Evolutionary conservation across 2,329 filamentous ascomycete species (phyloP).

Genomic region (Aspergillus piperis): DNA sequence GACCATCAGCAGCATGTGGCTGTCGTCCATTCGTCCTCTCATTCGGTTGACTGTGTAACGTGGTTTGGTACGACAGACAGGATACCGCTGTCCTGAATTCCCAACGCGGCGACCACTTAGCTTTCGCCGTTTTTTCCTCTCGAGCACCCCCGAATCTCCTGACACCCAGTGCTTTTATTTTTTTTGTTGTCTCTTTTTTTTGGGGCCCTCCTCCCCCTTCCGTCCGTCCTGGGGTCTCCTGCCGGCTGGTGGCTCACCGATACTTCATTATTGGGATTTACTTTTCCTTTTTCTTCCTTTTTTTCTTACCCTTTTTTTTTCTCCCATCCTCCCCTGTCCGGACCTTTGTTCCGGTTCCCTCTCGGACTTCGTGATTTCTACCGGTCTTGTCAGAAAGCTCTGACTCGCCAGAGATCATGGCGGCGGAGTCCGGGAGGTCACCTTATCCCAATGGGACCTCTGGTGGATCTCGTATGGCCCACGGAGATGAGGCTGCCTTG

Average conservation of each 20-base stretch:
- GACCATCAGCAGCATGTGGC: slow-evolving; percentile 37
- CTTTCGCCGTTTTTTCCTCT: slow-evolving; percentile 13
- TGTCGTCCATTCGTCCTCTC: slow-evolving; percentile 35
- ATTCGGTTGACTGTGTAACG: slow-evolving; percentile 37
- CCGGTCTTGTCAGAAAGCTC: slow-evolving; percentile 30
- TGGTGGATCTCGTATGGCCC: slow-evolving; percentile 31
- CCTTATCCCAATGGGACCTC: slow-evolving; percentile 35
- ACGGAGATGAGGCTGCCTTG: slow-evolving; percentile 29
- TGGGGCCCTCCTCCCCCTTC: slow-evolving; percentile 7
- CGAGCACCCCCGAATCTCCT: slow-evolving; percentile 15
- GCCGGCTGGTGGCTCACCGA: slow-evolving; percentile 14
- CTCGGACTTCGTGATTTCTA: slow-evolving; percentile 40
- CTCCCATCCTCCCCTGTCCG: slow-evolving; percentile 4
- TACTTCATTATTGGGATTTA: slow-evolving; percentile 15
- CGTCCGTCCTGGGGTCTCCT: slow-evolving; percentile 13
- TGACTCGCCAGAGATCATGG: slow-evolving; percentile 35
- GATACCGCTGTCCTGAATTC: slow-evolving; percentile 14
- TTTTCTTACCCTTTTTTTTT: slow-evolving; percentile 7
- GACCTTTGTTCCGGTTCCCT: slow-evolving; percentile 28
- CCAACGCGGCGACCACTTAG: slow-evolving; percentile 22
- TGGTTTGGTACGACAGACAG: slow-evolving; percentile 32
- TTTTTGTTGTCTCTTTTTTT: slow-evolving; percentile 1
- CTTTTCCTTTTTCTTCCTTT: slow-evolving; percentile 7
- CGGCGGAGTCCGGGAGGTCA: slow-evolving; percentile 41
- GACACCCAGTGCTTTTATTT: slow-evolving; percentile 15